phyloP scores from a whole-genome alignment of 2,329 filamentous ascomycete genomes.

The Scorias spongiosa region DNA sequence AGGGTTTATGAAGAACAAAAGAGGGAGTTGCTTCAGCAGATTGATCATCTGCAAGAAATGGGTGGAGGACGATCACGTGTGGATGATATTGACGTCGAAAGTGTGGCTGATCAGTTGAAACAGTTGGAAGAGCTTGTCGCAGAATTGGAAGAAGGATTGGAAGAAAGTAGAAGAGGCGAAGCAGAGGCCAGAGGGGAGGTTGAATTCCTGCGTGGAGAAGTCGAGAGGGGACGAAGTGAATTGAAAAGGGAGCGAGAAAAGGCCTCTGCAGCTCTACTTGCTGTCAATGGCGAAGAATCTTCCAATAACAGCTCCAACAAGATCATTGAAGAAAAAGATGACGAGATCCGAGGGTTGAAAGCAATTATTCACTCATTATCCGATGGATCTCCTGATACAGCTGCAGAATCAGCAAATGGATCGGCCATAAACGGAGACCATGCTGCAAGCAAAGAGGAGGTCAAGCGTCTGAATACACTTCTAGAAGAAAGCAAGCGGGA shows the following conservation, averaged over 20 bases:
- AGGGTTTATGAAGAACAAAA: slow-evolving; percentile 91
- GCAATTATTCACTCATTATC: slow-evolving; percentile 95
- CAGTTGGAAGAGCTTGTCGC: slow-evolving; percentile 92
- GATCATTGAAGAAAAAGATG: slow-evolving; percentile 85
- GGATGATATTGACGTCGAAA: slow-evolving; percentile 89
- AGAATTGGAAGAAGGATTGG: slow-evolving; percentile 88
- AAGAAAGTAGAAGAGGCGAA: slow-evolving; percentile 86
- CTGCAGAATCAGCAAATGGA: slow-evolving; percentile 9
- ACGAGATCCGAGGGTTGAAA: slow-evolving; percentile 92
- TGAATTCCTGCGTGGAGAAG: slow-evolving; percentile 86
- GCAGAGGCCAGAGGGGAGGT: slow-evolving; percentile 92
- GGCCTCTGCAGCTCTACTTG: slow-evolving; percentile 45
- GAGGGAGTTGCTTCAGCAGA: slow-evolving; percentile 67
- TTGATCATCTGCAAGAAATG: slow-evolving; percentile 55
- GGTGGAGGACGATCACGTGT: slow-evolving; percentile 53
- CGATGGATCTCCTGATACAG: slow-evolving; percentile 5
- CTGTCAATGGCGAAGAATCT: slow-evolving; percentile 25
- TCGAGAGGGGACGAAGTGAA: slow-evolving; percentile 80
- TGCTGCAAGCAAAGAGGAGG: slow-evolving; percentile 25
- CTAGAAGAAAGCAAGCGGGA: slow-evolving; percentile 65
- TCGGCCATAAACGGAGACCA: not conserved
- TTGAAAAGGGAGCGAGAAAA: slow-evolving; percentile 79
- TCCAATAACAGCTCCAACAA: slow-evolving; percentile 35
- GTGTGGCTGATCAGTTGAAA: slow-evolving; percentile 79
- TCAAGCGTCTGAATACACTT: slow-evolving; percentile 42